Conservation (phyloP, 2,329 filamentous ascomycete genomes). For the Cladosporium sphaerospermum region DNA sequence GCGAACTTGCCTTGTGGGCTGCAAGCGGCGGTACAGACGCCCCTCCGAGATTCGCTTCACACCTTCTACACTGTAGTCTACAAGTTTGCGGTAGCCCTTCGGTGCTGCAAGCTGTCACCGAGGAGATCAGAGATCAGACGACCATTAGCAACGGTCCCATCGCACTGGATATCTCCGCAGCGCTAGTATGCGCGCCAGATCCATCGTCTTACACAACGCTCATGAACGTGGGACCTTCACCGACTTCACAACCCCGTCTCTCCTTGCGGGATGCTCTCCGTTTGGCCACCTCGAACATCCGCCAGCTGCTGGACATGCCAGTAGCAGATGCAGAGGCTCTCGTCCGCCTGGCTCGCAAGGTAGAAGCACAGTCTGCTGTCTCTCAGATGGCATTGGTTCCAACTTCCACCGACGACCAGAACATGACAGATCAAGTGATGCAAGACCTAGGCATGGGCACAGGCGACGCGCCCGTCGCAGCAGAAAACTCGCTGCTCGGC, state of each 20-base stretch:
- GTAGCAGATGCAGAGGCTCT: slow-evolving; percentile 38
- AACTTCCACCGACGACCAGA: slow-evolving; percentile 21
- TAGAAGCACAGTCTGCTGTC: slow-evolving; percentile 47
- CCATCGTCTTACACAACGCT: slow-evolving; percentile 17
- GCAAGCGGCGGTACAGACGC: slow-evolving; percentile 43
- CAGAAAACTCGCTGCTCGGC: slow-evolving; percentile 1
- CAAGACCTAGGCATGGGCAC: slow-evolving; percentile 27
- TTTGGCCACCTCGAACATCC: not conserved
- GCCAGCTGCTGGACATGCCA: slow-evolving; percentile 1
- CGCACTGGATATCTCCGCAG: slow-evolving; percentile 62
- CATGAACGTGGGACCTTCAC: not conserved
- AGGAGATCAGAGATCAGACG: slow-evolving; percentile 60
- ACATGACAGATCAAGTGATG: slow-evolving; percentile 28
- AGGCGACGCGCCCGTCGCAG: not conserved
- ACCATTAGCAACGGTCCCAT: slow-evolving; percentile 54
- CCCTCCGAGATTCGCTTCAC: slow-evolving; percentile 64
- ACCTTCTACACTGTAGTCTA: slow-evolving; percentile 57
- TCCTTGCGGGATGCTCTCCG: slow-evolving; percentile 10
- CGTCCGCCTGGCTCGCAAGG: slow-evolving; percentile 26
- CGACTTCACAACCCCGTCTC: not conserved
- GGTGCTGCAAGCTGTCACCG: slow-evolving; percentile 56
- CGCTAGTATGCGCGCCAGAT: slow-evolving; percentile 61
- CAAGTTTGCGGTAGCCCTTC: slow-evolving; percentile 57
- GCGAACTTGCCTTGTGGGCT: slow-evolving; percentile 60
- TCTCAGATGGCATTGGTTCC: slow-evolving; percentile 46